Evolutionary conservation across 116 monocot species (phyloP), one percentile per base, ranked within the genome.

Genomic region (Dioscorea cayenensis): DNA sequence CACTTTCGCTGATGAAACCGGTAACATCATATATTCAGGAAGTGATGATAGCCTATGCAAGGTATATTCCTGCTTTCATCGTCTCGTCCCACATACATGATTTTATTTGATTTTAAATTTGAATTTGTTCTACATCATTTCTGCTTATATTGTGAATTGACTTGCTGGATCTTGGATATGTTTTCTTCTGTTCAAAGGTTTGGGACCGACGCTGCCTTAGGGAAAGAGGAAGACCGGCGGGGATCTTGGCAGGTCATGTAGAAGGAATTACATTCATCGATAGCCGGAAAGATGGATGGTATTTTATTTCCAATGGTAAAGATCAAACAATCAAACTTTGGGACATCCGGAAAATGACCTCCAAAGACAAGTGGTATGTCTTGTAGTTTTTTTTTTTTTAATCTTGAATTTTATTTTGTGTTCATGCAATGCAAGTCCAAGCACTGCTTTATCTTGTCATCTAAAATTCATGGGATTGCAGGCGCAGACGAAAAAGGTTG

Each of bases 201-300:
- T 97, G 97, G 97, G 97, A 97, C 60, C 82, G 93, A 59, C 90
- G 97, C 14, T 90, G 97, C 76, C 66, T 84, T 43, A 52, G 32
- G 32, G 4, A 59, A 3, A 76, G 72, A 63, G 88, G 77, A 73
- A 76, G 75, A 72, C 77, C 82, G 66, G 82, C 88, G 28, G 97
- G 97, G 23, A 66, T 86, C 20, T 60, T 97, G 72, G 67, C 75
- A 28, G 97, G 97, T 32, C 97, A 97, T 84, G 64, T 93, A 55
- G 90, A 97, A 76, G 97, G 97, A 19, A 88, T 97, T 75, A 97
- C 97, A 70, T 90, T 89, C 77, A 86, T 97, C 51, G 97, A 97
- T 71, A 97, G 97, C 64, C 90, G 88, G 21, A 84, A 90, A 12
- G 97, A 97, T 79, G 97, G 97, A 6, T 87, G 90, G 6, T 85